A percentile compares a stretch with the other conserved stretches of the same genome.
Conservation (phyloP, 495 filamentous ascomycete species). For the Parathielavia hyrcaniae region DNA sequence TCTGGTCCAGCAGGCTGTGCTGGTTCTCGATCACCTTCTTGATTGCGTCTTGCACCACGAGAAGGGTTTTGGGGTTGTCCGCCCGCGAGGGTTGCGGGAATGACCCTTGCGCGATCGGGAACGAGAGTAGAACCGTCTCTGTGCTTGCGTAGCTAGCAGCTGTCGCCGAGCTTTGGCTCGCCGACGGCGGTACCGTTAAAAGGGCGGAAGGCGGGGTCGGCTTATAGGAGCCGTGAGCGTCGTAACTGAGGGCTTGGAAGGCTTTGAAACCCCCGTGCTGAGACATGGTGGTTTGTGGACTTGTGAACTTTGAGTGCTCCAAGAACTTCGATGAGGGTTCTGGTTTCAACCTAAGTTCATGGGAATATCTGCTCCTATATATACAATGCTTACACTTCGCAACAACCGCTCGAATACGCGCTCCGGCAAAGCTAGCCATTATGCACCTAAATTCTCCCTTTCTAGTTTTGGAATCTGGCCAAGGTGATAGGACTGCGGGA, state of each 20-base stretch:
- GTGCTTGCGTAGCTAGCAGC: neutral
- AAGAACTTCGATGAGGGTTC: neutral
- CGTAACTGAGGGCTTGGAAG: conserved; percentile 1
- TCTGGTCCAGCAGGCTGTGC: conserved; percentile 1
- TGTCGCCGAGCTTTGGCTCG: neutral
- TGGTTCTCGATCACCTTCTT: conserved; percentile 5
- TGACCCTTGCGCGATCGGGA: neutral
- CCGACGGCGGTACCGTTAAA: neutral
- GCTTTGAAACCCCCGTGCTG: neutral
- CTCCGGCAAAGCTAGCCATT: neutral
- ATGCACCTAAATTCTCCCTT: neutral
- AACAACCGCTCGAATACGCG: too few species aligned
- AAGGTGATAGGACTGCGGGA: neutral
- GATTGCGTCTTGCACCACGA: conserved; percentile 4
- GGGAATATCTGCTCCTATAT: neutral
- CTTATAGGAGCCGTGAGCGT: neutral
- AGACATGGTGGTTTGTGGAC: conserved; percentile 1
- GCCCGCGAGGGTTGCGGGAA: neutral
- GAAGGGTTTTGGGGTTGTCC: neutral
- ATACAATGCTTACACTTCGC: too few species aligned
- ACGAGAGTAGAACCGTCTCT: neutral
- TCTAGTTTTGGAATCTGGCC: neutral
- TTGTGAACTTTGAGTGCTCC: conserved; percentile 2
- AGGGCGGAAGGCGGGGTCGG: neutral
- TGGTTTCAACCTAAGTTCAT: neutral